Evolutionary conservation across 352 stramenopile species (phyloP), one percentile per base, ranked within the genome.

Genomic region (Globisporangium barbulae): DNA sequence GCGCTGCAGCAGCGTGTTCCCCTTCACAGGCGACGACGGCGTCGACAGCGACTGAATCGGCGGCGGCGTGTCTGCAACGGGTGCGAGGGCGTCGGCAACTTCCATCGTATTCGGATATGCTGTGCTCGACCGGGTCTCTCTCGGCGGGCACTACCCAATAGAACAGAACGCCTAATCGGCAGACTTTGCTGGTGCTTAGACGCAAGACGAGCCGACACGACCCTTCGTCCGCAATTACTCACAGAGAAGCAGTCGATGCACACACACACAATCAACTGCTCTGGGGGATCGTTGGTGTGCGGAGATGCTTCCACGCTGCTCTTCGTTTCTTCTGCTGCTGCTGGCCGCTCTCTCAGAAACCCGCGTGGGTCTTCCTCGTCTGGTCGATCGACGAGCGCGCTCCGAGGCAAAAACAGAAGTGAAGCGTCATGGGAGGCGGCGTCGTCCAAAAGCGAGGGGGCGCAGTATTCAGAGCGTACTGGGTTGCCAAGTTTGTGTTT

Each of bases 1-100:
- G 52, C 76, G 69, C 53, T 84, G 81, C 30, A 90, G 65, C 37
- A 86, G 37, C 12, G 47, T 56, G 39, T 22, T 64, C 15, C 63
- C 63, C 39, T 59, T 60, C 39, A 59, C 47, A n/a, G 63, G 56
- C n/a, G 63, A 68, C 56, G 56, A 25, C 10, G 62, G 62, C 13
- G 62, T 58, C 47, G 62, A 68, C 33, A 50, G 33, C 3, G 54
- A 59, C 12, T 31, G 25, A 12, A 45, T 17, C 8, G 48, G 17
- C 5, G 53, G 13, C n/a, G 37, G 10, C 25, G 41, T 13, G 28
- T 39, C 31, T 13, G 42, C 25, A 13, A 53, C 53, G 30, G 60
- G 31, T 19, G 54, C 13, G 1, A 35, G 13, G 6, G 49, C 50
- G 25, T 59, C 17, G 42, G 7, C 28, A n/a, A 47, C 35, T n/a